Conservation (phyloP, 2,329 filamentous ascomycete species). For the Tothia fuscella region DNA sequence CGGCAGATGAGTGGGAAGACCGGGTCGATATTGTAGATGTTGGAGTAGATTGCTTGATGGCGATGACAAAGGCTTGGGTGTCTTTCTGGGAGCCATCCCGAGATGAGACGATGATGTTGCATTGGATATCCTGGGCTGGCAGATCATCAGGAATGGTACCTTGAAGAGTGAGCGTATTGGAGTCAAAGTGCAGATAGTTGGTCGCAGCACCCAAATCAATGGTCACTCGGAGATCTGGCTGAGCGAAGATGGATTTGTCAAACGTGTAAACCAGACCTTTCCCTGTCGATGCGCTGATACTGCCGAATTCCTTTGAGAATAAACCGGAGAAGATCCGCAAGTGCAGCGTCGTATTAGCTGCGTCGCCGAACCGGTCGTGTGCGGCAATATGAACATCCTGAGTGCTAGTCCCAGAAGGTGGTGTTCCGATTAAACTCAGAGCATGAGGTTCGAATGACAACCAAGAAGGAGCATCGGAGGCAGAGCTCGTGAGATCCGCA, state of each 20-base stretch:
- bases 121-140: not conserved
- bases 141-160: constrained; percentile 34
- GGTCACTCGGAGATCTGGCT: constrained; percentile 29
- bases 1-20: not conserved
- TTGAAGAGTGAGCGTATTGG: constrained; percentile 30
- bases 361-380: constrained; percentile 47
- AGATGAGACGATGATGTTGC: not conserved
- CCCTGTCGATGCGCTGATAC: constrained; percentile 37
- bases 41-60: not conserved
- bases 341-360: constrained; percentile 44
- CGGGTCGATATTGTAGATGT: not conserved
- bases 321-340: constrained; percentile 27
- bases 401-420: constrained; percentile 45
- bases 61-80: not conserved
- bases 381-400: constrained; percentile 51
- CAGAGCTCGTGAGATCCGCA: constrained; percentile 40
- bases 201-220: constrained; percentile 32
- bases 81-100: not conserved
- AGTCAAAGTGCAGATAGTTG: constrained; percentile 39
- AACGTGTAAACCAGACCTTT: constrained; percentile 37
- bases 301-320: constrained; percentile 33
- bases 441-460: constrained; percentile 51
- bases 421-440: constrained; percentile 52
- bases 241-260: constrained; percentile 29
- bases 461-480: constrained; percentile 54